These are phyloP conservation scores for Mucor velutinosus DNA, from an alignment of 371 early-diverging fungal species.

Conservation along the genomic window DNA sequence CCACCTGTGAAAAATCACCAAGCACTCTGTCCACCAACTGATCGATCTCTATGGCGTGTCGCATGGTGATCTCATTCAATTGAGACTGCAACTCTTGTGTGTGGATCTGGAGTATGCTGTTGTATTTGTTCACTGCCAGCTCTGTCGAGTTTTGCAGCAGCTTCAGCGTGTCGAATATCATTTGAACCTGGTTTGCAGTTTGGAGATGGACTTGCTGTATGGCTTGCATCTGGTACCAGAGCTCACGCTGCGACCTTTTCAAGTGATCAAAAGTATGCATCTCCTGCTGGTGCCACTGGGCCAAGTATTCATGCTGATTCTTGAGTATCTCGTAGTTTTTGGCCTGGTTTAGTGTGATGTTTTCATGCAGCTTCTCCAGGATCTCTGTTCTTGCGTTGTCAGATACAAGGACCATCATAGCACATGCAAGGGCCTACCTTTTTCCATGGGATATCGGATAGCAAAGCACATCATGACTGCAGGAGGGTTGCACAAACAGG, in stretches of 20 bases:
- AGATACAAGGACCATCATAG: too few species aligned
- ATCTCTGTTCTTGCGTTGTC: constrained; percentile 23
- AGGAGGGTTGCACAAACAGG: not conserved
- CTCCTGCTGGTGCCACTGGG: constrained; percentile 26
- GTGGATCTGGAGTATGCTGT: not conserved
- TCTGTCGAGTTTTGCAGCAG: constrained; percentile 12
- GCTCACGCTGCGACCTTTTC: constrained; percentile 4
- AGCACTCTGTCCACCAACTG: not conserved
- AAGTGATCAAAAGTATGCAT: constrained; percentile 8
- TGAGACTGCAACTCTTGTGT: not conserved
- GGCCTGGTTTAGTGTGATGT: constrained; percentile 23
- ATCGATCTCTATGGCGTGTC: not conserved
- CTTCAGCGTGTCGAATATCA: constrained; percentile 2
- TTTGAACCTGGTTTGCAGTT: constrained; percentile 6
- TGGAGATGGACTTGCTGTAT: not conserved
- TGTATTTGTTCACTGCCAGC: not conserved
- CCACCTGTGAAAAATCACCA: not conserved
- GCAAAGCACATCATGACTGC: constrained; percentile 30
- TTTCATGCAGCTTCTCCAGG: constrained; percentile 12
- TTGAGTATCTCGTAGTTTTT: constrained; percentile 21
- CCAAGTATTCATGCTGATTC: constrained; percentile 16
- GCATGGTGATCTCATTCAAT: not conserved
- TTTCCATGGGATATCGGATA: constrained; percentile 25
- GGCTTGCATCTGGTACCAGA: constrained; percentile 8
- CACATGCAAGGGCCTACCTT: constrained; percentile 13